Base-by-base conservation (phyloP, 2,329 filamentous ascomycete species). In the Lecanosticta acicola region DNA sequence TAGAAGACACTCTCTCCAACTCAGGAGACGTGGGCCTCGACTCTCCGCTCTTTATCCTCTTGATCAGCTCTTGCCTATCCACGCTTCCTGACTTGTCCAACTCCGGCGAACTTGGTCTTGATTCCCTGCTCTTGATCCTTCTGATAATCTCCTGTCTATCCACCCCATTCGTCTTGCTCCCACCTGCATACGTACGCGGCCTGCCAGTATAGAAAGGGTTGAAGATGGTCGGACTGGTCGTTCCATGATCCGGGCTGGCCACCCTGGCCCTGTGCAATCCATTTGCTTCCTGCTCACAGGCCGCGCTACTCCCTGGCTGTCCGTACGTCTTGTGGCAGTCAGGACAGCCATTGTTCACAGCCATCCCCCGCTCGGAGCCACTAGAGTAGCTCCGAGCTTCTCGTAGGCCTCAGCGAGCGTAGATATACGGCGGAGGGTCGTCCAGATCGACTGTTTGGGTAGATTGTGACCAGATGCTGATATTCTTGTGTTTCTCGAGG, bases 111-210 rank as follows among this genome's bases (percentile, higher is more conserved):
- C 49, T 51, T 9, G 61, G 58, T 35, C 61, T 50, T 13, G 59
- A 61, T 4, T 57, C 58, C 41, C 46, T 47, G 45, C 54, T 80
- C 70, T 96, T 96, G 55, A 96, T 76, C 54, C 83, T 78, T 66
- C 89, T 80, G 46, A 97, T 96, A 58, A 95, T 72, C 66, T 90
- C 84, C 46, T 81, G 80, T 53, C 90, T 78, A 64, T 88, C 81
- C 38, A 70, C 59, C 34, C 64, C 53, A 24, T 49, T 49, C 24
- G 50, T 39, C 41, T 54, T 64, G 45, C 55, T 61, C 19, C 45
- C 51, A 32, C 59, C 57, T 29, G 47, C 57, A 14, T 61, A 61
- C 21, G 62, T 64, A 3, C 59, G 52, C 5, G 59, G 58, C 20
- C 59, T 51, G 18, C 64, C 60, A 17, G 64, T 65, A 48, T 63